Base-by-base conservation (phyloP, 192 early-diverging fungal species). In the Coemansia sp. region DNA sequence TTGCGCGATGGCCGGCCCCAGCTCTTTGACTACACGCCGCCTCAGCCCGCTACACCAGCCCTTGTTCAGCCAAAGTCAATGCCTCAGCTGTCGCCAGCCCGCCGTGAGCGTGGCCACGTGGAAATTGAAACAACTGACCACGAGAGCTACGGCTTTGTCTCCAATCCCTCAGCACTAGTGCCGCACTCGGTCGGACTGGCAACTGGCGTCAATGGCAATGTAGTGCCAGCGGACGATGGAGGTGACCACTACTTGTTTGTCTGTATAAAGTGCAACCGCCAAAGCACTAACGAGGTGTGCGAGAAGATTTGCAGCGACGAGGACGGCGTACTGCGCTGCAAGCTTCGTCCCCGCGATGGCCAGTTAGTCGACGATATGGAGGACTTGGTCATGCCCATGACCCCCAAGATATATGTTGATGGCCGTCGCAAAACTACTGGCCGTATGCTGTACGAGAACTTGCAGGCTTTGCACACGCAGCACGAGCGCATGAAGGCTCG, bases 291-390 rank as follows among this genome's bases (percentile, higher is more conserved):
- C 46, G 78, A 85, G 55, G 77, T 80, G 61, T 85, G 82, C 64
- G 82, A 85, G 67, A 80, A 80, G 69, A 76, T 80, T n/a, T 85
- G 82, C 59, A 85, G 82, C 52, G 78, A 85, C 69, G 73, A 77
- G 72, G 78, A 80, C 42, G 82, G 78, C 27, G 82, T 80, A 52
- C 59, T 80, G 40, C 74, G 82, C 22, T 80, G 78, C 72, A 85
- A 78, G 70, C 75, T 85, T 42, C 75, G 76, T 1, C 74, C 81
- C 47, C 70, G 81, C 33, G 73, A 76, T 63, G 74, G 76, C 13
- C 76, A 72, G 65, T 36, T 72, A 1, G 46, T 85, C 13, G 82
- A 80, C 68, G 82, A 85, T 29, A 68, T 84, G 67, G 82, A 84
- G 74, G 82, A 85, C 36, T 68, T 85, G 71, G 78, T 85, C 7